Evolutionary conservation across 2,329 filamentous ascomycete species (phyloP).

Genomic region (Cucurbitaria berberidis): DNA sequence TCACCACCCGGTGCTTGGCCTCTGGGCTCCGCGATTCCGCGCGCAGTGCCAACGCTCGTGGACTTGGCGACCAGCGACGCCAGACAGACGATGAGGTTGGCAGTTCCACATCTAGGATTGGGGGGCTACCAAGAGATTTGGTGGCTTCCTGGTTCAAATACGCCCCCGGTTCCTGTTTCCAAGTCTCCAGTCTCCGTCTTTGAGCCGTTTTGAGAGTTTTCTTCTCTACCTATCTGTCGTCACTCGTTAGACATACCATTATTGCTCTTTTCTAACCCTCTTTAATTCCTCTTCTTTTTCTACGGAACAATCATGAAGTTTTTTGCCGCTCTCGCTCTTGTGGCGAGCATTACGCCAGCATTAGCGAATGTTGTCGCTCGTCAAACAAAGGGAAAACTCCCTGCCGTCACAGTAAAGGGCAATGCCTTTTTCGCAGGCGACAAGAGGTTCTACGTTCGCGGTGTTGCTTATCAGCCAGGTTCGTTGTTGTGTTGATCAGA

Average conservation of each 20-base stretch:
- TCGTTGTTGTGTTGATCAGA: constrained; percentile 47
- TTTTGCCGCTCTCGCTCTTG: constrained; percentile 34
- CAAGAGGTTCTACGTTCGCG: constrained; percentile 65
- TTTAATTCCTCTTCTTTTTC: constrained; percentile 36
- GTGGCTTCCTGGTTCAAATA: constrained; percentile 42
- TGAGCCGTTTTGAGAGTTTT: constrained; percentile 25
- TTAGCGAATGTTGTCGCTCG: constrained; percentile 33
- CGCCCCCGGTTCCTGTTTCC: constrained; percentile 23
- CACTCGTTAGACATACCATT: constrained; percentile 44
- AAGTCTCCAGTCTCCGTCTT: constrained; percentile 33
- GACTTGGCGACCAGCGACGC: constrained; percentile 40
- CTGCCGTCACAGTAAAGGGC: constrained; percentile 64
- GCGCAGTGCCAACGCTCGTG: constrained; percentile 34
- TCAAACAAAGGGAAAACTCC: constrained; percentile 50
- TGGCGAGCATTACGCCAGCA: constrained; percentile 34
- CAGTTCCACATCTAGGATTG: constrained; percentile 44
- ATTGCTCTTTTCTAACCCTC: constrained; percentile 25
- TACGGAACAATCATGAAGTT: constrained; percentile 36
- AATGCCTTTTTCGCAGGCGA: constrained; percentile 69
- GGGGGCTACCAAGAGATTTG: constrained; percentile 36
- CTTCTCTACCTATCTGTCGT: constrained; percentile 44
- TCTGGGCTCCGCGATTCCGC: constrained; percentile 41
- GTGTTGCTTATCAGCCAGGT: constrained; percentile 70
- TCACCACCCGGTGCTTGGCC: constrained; percentile 30
- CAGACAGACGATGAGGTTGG: constrained; percentile 44